These are phyloP conservation scores for Kluyveromyces starmeri DNA, from an alignment of 805 yeast genomes.

Conservation along the genomic window DNA sequence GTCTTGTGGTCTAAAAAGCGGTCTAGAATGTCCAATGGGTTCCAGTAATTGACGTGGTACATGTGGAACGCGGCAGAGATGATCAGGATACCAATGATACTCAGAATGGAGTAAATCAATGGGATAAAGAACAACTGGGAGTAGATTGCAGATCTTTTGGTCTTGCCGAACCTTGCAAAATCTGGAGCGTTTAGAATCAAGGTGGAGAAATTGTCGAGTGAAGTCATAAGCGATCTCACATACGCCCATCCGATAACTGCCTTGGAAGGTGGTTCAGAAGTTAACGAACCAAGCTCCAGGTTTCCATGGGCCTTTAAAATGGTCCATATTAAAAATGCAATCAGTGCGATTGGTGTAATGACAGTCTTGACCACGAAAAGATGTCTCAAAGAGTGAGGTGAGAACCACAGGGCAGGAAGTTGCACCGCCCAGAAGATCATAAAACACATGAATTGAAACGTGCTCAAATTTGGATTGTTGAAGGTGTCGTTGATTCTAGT, in stretches of 20 bases:
- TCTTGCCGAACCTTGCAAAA: constrained; percentile 64
- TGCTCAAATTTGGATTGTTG: constrained; percentile 48
- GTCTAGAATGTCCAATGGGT: constrained; percentile 51
- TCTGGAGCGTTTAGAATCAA: constrained; percentile 77
- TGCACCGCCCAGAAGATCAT: constrained; percentile 76
- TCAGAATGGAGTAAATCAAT: constrained; percentile 60
- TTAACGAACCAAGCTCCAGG: constrained; percentile 22
- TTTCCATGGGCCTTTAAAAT: constrained; percentile 68
- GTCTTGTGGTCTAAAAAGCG: constrained; percentile 32
- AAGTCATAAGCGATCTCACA: constrained; percentile 60
- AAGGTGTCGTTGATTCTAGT: constrained; percentile 57
- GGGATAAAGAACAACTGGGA: constrained; percentile 59
- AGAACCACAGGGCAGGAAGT: constrained; percentile 74
- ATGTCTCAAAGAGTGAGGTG: constrained; percentile 76
- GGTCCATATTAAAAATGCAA: constrained; percentile 81
- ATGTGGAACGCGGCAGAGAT: constrained; percentile 52
- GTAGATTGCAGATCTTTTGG: constrained; percentile 36
- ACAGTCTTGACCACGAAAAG: constrained; percentile 76
- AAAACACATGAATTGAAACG: constrained; percentile 65
- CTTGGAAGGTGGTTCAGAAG: constrained; percentile 11
- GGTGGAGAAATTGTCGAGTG: constrained; percentile 73
- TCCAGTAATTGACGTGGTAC: constrained; percentile 37
- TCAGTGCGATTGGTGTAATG: constrained; percentile 74
- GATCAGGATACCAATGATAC: constrained; percentile 70
- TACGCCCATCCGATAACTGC: constrained; percentile 70